phyloP scores from a whole-genome alignment of 2,329 filamentous ascomycete genomes.

The Ascochyta clinopodiicola region DNA sequence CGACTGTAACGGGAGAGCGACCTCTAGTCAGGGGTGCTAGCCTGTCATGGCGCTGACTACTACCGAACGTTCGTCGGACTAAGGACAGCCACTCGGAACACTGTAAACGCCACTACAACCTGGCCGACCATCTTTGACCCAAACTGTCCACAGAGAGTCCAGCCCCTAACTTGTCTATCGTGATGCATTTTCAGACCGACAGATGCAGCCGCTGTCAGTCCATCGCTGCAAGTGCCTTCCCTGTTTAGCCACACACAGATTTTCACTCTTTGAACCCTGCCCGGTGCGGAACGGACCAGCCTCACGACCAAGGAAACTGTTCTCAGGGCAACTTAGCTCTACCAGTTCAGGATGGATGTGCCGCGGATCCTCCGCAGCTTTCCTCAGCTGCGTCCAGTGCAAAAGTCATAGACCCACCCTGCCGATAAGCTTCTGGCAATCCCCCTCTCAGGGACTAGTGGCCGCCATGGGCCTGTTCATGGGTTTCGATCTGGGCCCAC shows the following conservation, averaged over 20 bases:
- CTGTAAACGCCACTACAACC: slow-evolving; percentile 11
- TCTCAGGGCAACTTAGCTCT: slow-evolving; percentile 1
- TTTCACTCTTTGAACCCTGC: slow-evolving; percentile 2
- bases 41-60: slow-evolving; percentile 10
- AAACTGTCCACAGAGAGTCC: slow-evolving; percentile 5
- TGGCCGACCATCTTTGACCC: slow-evolving; percentile 14
- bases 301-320: slow-evolving; percentile 1
- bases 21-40: slow-evolving; percentile 20
- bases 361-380: slow-evolving; percentile 5
- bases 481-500: slow-evolving; percentile 14
- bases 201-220: slow-evolving; percentile 6
- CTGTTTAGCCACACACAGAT: neutral
- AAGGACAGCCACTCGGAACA: slow-evolving; percentile 17
- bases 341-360: slow-evolving; percentile 2
- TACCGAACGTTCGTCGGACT: slow-evolving; percentile 12
- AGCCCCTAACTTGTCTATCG: slow-evolving; percentile 5
- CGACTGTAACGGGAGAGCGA: slow-evolving; percentile 12
- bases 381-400: slow-evolving; percentile 2
- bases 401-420: slow-evolving; percentile 10
- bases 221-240: slow-evolving; percentile 4
- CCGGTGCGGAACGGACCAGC: neutral
- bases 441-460: slow-evolving; percentile 5
- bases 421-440: slow-evolving; percentile 14
- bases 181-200: slow-evolving; percentile 2
- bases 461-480: slow-evolving; percentile 4